A percentile compares a stretch with the other conserved stretches of the same genome.
Evolutionary conservation across 345 rosid genomes (phyloP).

Genomic region (Jatropha curcas): DNA sequence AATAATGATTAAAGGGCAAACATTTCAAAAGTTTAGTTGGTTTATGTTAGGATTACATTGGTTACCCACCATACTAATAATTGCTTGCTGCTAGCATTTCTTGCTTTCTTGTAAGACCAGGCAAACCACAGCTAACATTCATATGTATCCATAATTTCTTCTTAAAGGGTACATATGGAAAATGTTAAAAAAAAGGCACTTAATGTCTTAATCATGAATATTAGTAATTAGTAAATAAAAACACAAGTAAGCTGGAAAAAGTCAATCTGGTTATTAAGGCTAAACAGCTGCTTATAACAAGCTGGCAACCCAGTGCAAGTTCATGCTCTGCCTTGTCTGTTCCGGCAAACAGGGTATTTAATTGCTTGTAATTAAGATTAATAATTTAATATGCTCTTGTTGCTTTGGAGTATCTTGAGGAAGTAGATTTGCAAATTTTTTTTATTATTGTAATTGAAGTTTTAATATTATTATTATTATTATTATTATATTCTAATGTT

Average conservation of each 20-base stretch:
- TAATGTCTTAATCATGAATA: background rate
- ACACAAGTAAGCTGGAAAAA: background rate
- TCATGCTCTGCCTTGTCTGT: background rate
- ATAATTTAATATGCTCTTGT: no score
- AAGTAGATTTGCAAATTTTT: background rate
- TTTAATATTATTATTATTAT: background rate
- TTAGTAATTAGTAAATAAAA: background rate
- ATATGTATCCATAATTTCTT: no score
- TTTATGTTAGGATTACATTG: constrained; percentile 29
- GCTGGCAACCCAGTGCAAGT: constrained; percentile 1
- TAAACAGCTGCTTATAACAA: background rate
- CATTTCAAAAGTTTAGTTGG: background rate
- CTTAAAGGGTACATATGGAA: background rate
- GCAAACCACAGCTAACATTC: background rate
- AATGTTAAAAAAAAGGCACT: no score
- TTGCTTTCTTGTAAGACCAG: constrained; percentile 20
- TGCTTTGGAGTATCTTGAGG: background rate
- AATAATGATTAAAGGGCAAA: background rate
- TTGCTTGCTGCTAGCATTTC: constrained; percentile 1
- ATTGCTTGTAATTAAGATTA: background rate
- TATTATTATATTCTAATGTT: background rate
- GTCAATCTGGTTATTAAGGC: background rate
- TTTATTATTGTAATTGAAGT: background rate
- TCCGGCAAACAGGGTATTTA: background rate
- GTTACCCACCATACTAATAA: constrained; percentile 40